A percentile compares a stretch with the other conserved stretches of the same genome.
These are phyloP conservation scores for Massariosphaeria phaeospora DNA, from an alignment of 495 filamentous ascomycete species.

Conservation along the genomic window DNA sequence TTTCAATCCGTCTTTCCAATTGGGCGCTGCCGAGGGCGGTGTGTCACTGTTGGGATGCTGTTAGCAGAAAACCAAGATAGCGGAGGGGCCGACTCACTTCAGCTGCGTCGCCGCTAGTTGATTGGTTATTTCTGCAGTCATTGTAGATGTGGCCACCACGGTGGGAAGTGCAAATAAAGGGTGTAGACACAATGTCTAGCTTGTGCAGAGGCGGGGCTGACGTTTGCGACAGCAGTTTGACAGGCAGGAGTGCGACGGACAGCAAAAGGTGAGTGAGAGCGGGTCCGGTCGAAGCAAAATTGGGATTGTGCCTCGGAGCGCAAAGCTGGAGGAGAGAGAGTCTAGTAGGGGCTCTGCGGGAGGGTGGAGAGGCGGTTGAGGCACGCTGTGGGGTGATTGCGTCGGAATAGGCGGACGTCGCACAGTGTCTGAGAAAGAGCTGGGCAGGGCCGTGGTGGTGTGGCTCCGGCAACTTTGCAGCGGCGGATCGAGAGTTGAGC, in stretches of 20 bases:
- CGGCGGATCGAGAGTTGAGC: not conserved
- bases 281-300: no score
- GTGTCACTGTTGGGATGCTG: constrained; percentile 32
- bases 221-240: constrained; percentile 16
- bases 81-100: constrained; percentile 48
- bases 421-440: no score
- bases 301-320: not conserved
- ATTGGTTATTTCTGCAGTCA: constrained; percentile 41
- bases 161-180: not conserved
- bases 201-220: not conserved
- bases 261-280: not conserved
- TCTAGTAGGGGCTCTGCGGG: not conserved
- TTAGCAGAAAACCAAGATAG: constrained; percentile 1
- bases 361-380: not conserved
- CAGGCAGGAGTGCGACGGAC: not conserved
- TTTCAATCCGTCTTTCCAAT: constrained; percentile 77
- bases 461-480: no score
- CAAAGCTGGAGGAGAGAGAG: not conserved
- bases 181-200: no score
- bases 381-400: no score
- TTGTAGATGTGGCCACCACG: constrained; percentile 23
- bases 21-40: constrained; percentile 53
- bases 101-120: constrained; percentile 57
- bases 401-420: no score
- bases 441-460: no score